phyloP scores from a whole-genome alignment of 805 yeast species.

The Hanseniaspora lindneri region DNA sequence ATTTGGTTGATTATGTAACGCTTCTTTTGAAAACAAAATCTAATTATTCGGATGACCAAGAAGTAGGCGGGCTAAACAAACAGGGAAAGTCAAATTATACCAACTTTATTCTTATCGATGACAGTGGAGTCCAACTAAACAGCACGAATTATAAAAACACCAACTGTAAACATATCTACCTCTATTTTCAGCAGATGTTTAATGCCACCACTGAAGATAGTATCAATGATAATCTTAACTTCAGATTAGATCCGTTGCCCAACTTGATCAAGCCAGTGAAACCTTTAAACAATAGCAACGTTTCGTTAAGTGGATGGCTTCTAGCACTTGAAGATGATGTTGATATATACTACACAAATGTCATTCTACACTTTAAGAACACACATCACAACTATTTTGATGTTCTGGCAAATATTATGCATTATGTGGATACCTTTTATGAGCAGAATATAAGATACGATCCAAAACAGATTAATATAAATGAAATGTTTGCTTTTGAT shows the following conservation, averaged over 20 bases:
- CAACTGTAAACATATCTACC: not conserved
- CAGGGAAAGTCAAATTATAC: not conserved
- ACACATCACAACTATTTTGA: not conserved
- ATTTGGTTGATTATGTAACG: not conserved
- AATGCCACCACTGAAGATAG: not conserved
- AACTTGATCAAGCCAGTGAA: constrained; percentile 13
- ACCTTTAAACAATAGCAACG: not conserved
- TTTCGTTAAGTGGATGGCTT: constrained; percentile 7
- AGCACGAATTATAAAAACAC: not conserved
- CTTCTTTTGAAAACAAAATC: not conserved
- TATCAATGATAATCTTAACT: not conserved
- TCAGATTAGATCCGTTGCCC: constrained; percentile 7
- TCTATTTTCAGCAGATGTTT: not conserved
- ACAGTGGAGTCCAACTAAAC: not conserved
- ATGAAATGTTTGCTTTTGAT: not conserved
- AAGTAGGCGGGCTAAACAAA: not conserved
- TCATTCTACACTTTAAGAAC: not conserved
- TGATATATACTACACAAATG: not conserved
- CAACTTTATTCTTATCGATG: not conserved
- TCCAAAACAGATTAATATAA: not conserved
- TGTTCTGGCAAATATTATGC: not conserved
- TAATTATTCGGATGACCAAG: not conserved
- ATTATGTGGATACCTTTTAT: not conserved
- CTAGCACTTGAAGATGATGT: constrained; percentile 12
- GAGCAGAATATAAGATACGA: not conserved